Evolutionary conservation across 805 yeast genomes (phyloP).

Genomic region (Nakazawaea peltata): DNA sequence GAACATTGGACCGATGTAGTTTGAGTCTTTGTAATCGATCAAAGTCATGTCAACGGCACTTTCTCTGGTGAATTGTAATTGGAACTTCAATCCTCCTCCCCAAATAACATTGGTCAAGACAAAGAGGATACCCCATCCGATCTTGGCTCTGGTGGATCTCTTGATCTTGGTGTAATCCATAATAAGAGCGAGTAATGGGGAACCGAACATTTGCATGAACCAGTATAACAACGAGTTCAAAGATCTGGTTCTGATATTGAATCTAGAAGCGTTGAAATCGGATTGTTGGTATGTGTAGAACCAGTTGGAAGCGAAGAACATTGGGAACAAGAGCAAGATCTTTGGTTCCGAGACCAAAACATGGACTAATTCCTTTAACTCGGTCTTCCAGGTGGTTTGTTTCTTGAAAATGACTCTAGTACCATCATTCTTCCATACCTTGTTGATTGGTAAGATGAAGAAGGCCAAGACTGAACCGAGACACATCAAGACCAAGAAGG

Average conservation of each 20-base stretch:
- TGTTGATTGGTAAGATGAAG: constrained; percentile 37
- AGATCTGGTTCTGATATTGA: constrained; percentile 53
- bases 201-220: constrained; percentile 53
- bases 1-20: constrained; percentile 52
- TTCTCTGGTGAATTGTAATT: constrained; percentile 11
- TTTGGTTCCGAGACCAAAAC: constrained; percentile 32
- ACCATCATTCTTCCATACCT: constrained; percentile 43
- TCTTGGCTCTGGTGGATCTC: constrained; percentile 37
- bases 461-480: constrained; percentile 37
- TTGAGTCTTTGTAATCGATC: constrained; percentile 38
- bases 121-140: constrained; percentile 34
- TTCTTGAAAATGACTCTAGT: constrained; percentile 36
- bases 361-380: constrained; percentile 30
- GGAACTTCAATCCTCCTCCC: constrained; percentile 42
- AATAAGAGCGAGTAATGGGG: constrained; percentile 37
- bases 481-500: constrained; percentile 43
- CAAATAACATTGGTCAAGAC: constrained; percentile 39
- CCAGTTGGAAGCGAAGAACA: constrained; percentile 60
- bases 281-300: constrained; percentile 60
- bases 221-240: constrained; percentile 55
- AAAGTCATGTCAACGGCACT: constrained; percentile 20
- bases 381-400: constrained; percentile 38
- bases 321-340: constrained; percentile 45
- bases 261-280: constrained; percentile 45
- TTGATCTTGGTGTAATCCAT: constrained; percentile 34